These are phyloP conservation scores for Nicotiana paniculata DNA, from an alignment of 257 asterid genomes.

Conservation along the genomic window DNA sequence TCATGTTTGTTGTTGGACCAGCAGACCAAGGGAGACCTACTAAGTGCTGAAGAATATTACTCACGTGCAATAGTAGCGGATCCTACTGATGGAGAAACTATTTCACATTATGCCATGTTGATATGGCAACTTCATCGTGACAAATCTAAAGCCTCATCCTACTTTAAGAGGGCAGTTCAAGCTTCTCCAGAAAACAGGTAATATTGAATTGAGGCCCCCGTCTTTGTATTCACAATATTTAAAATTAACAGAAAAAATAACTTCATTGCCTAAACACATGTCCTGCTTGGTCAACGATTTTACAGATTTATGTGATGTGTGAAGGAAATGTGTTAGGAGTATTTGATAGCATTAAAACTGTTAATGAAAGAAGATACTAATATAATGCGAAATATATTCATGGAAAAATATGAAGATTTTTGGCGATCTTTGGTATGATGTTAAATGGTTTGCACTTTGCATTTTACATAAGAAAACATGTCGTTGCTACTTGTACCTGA, in stretches of 20 bases:
- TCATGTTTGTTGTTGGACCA: neutral
- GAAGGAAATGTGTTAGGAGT: neutral
- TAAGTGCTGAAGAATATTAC: conserved; percentile 67
- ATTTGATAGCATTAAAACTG: neutral
- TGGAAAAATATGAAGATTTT: neutral
- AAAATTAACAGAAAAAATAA: neutral
- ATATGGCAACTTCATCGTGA: conserved; percentile 64
- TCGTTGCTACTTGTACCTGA: neutral
- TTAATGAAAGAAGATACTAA: neutral
- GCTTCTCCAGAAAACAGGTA: conserved; percentile 68
- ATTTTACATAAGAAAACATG: neutral
- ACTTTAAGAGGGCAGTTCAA: conserved; percentile 58
- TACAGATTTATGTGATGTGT: neutral
- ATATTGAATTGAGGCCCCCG: neutral
- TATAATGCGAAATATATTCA: neutral
- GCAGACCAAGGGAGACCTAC: conserved; percentile 65
- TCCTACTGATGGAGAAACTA: conserved; percentile 57
- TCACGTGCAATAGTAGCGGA: conserved; percentile 52
- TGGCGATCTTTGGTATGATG: neutral
- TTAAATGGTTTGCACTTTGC: neutral
- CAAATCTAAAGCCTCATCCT: conserved; percentile 45
- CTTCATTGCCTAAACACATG: neutral
- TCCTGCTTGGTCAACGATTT: neutral
- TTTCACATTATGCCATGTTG: conserved; percentile 51
- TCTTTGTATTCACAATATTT: neutral